Percentiles rank a stretch among this genome's conserved stretches.
Evolutionary conservation across 352 stramenopile species (phyloP).

Genomic region (Plasmopara viticola): DNA sequence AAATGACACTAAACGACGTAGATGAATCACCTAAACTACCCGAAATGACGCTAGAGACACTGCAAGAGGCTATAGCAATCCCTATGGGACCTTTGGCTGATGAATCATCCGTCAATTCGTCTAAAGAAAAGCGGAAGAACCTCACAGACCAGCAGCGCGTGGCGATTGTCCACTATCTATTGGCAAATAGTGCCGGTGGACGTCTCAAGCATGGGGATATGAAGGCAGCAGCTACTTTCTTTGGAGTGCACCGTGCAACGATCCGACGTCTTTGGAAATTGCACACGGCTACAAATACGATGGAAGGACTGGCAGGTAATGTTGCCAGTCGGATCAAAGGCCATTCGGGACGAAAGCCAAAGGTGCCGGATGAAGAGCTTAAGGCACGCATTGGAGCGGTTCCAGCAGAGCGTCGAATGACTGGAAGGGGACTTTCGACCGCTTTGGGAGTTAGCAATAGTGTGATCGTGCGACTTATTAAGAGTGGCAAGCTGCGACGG

Average conservation of each 20-base stretch:
- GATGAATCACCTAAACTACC: conserved; percentile 9
- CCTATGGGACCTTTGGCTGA: background rate
- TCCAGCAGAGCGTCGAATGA: conserved; percentile 26
- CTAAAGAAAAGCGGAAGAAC: conserved; percentile 25
- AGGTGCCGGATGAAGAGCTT: conserved; percentile 29
- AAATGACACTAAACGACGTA: conserved; percentile 1
- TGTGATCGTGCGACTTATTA: conserved; percentile 29
- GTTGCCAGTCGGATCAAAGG: conserved; percentile 31
- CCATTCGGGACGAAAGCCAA: conserved; percentile 27
- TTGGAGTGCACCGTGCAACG: conserved; percentile 28
- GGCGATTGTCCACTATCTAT: conserved; percentile 28
- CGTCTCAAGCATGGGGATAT: conserved; percentile 32
- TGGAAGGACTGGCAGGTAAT: conserved; percentile 18
- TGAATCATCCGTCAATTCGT: conserved; percentile 1
- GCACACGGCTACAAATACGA: conserved; percentile 14
- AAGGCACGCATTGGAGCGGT: conserved; percentile 27
- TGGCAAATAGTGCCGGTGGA: conserved; percentile 29
- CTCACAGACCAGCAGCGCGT: conserved; percentile 27
- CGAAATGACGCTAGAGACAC: conserved; percentile 3
- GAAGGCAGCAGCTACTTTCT: conserved; percentile 26
- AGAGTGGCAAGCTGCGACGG: conserved; percentile 27
- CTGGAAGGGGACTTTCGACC: conserved; percentile 23
- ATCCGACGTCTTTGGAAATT: conserved; percentile 31
- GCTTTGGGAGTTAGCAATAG: conserved; percentile 30
- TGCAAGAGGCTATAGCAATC: conserved; percentile 3